These are phyloP conservation scores for Metschnikowia orientalis DNA, from an alignment of 805 yeast species.

Conservation along the genomic window DNA sequence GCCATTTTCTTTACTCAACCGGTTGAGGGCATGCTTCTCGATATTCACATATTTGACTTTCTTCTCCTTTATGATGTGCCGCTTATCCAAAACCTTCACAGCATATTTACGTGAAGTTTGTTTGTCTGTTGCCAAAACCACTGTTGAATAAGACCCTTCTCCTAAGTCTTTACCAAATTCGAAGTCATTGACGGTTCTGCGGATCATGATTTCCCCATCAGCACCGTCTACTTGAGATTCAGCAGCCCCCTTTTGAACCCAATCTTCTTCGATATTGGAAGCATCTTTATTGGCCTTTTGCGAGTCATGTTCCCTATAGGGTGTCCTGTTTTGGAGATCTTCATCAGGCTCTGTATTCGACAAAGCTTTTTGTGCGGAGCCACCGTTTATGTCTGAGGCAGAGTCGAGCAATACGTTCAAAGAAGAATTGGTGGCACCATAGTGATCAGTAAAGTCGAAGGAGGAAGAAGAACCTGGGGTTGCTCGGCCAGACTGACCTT, in stretches of 20 bases:
- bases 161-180: constrained; percentile 40
- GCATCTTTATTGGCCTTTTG: constrained; percentile 6
- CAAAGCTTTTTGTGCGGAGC: constrained; percentile 5
- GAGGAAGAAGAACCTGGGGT: constrained; percentile 28
- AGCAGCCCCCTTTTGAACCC: constrained; percentile 38
- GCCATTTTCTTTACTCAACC: constrained; percentile 58
- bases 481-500: constrained; percentile 23
- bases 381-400: constrained; percentile 20
- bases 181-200: constrained; percentile 38
- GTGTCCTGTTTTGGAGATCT: constrained; percentile 19
- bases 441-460: constrained; percentile 29
- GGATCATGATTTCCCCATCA: constrained; percentile 22
- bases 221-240: constrained; percentile 10
- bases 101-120: constrained; percentile 60
- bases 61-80: constrained; percentile 75
- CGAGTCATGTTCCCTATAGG: too few species aligned
- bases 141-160: constrained; percentile 45
- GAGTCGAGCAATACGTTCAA: constrained; percentile 34
- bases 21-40: constrained; percentile 73
- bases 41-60: constrained; percentile 82
- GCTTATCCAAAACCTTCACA: constrained; percentile 68
- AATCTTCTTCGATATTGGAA: constrained; percentile 18
- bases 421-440: constrained; percentile 30
- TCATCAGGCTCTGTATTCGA: constrained; percentile 9
- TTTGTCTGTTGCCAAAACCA: constrained; percentile 46